These are phyloP conservation scores for Xylaria bambusicola DNA, from an alignment of 495 filamentous ascomycete genomes.

Conservation along the genomic window DNA sequence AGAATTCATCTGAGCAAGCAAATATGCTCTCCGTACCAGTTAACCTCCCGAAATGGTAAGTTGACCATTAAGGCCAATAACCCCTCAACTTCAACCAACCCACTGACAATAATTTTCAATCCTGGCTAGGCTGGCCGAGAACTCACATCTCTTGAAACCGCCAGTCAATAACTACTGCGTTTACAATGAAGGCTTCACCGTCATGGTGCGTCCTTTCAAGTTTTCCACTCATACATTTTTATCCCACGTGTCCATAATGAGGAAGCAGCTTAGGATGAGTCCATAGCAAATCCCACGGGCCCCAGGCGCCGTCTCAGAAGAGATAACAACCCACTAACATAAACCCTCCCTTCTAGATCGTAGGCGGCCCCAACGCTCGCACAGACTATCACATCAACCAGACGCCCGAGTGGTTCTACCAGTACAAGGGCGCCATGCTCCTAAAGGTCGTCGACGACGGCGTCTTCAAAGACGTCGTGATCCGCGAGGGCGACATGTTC, in stretches of 20 bases:
- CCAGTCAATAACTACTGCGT: conserved; percentile 98
- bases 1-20: background rate
- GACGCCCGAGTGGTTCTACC: conserved; percentile 97
- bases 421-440: conserved; percentile 89
- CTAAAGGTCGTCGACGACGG: conserved; percentile 79
- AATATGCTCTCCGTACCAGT: conserved; percentile 57
- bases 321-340: too few species aligned
- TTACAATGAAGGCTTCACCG: conserved; percentile 76
- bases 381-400: conserved; percentile 99
- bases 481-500: conserved; percentile 93
- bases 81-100: background rate
- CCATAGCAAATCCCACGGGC: too few species aligned
- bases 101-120: background rate
- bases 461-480: conserved; percentile 78
- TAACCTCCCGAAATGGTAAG: conserved; percentile 85
- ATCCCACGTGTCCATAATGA: too few species aligned
- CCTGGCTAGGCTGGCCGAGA: conserved; percentile 76
- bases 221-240: too few species aligned
- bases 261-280: too few species aligned
- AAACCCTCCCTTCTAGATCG: conserved; percentile 59
- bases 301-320: too few species aligned
- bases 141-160: conserved; percentile 89
- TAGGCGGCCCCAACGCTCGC: conserved; percentile 93
- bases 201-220: conserved; percentile 74
- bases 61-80: background rate